These are phyloP conservation scores for Candida albicans DNA, from an alignment of 1,139 yeast genomes.

Conservation along the genomic window DNA sequence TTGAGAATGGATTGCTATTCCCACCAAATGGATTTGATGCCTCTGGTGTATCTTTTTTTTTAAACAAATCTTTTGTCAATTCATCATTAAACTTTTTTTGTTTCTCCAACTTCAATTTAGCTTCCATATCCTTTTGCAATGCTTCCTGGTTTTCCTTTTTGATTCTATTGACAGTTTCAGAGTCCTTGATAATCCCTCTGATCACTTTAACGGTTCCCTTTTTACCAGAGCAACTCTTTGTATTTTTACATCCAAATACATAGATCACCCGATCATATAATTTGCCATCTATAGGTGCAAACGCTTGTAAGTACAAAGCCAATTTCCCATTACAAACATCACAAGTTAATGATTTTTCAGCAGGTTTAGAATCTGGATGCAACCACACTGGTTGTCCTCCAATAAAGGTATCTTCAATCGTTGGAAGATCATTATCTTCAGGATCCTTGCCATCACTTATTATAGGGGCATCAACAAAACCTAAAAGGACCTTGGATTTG, in stretches of 20 bases:
- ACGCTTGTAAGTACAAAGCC: constrained; percentile 75
- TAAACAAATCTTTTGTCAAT: constrained; percentile 46
- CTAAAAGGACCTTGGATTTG: constrained; percentile 47
- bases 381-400: constrained; percentile 75
- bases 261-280: constrained; percentile 80
- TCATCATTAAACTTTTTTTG: constrained; percentile 44
- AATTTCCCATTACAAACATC: constrained; percentile 59
- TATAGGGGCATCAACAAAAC: constrained; percentile 60
- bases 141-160: constrained; percentile 38
- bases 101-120: constrained; percentile 41
- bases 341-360: constrained; percentile 54
- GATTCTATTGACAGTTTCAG: constrained; percentile 41
- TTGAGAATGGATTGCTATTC: constrained; percentile 30
- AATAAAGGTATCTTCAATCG: constrained; percentile 71
- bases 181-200: constrained; percentile 70
- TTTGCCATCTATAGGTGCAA: constrained; percentile 71
- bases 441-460: constrained; percentile 4
- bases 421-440: constrained; percentile 35
- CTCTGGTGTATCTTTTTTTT: constrained; percentile 17
- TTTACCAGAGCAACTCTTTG: constrained; percentile 58
- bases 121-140: constrained; percentile 37
- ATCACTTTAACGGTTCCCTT: constrained; percentile 72
- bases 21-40: constrained; percentile 32
- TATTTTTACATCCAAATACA: constrained; percentile 69
- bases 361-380: constrained; percentile 56